Evolutionary conservation across 768 basidiomycete genomes (phyloP).

Genomic region (Floccularia luteovirens): DNA sequence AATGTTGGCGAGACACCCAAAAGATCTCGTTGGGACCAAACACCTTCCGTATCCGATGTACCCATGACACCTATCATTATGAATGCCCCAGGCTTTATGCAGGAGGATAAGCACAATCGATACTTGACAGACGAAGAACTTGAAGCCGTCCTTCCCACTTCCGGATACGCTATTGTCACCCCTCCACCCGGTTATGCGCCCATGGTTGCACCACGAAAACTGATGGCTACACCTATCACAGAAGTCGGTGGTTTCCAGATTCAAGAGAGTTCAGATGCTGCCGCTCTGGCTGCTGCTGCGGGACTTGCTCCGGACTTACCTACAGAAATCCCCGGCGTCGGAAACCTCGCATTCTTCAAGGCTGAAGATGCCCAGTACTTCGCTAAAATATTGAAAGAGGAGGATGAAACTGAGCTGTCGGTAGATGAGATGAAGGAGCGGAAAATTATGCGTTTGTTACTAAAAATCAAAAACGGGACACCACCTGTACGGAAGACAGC

Average conservation of each 20-base stretch:
- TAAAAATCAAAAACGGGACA: slow-evolving; percentile 99
- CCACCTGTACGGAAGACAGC: slow-evolving; percentile 98
- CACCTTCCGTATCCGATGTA: slow-evolving; percentile 62
- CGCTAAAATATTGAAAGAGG: slow-evolving; percentile 90
- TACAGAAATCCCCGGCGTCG: slow-evolving; percentile 97
- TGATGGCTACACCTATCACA: slow-evolving; percentile 47
- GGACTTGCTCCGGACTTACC: slow-evolving; percentile 91
- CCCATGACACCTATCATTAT: slow-evolving; percentile 81
- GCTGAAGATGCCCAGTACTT: slow-evolving; percentile 98
- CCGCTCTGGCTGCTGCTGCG: slow-evolving; percentile 81
- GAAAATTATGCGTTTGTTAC: slow-evolving; percentile 95
- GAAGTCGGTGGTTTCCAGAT: slow-evolving; percentile 89
- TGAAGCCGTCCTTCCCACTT: slow-evolving; percentile 77
- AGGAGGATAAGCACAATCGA: slow-evolving; percentile 95
- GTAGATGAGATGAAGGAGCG: slow-evolving; percentile 99
- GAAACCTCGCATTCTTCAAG: slow-evolving; percentile 96
- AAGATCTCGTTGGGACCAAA: slow-evolving; percentile 96
- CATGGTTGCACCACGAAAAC: slow-evolving; percentile 53
- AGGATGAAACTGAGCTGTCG: slow-evolving; percentile 86
- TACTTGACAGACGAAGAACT: slow-evolving; percentile 95
- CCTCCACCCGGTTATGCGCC: slow-evolving; percentile 94
- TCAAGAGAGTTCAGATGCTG: slow-evolving; percentile 90
- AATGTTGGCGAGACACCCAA: slow-evolving; percentile 63
- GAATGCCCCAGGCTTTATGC: slow-evolving; percentile 81
- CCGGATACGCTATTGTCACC: slow-evolving; percentile 87